phyloP scores from a whole-genome alignment of 305 asterid species.

The Striga hermonthica region DNA sequence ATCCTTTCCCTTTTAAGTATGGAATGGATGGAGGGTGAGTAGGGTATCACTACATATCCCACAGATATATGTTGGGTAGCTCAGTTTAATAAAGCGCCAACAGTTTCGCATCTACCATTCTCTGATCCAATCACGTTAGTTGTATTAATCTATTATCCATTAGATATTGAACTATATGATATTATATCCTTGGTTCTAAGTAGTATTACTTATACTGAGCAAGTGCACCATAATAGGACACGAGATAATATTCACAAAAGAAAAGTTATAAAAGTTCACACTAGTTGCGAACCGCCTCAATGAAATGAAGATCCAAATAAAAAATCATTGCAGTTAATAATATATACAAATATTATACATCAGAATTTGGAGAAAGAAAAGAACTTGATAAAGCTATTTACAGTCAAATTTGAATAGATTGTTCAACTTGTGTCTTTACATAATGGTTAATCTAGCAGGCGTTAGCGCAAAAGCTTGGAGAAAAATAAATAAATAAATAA shows the following conservation, averaged over 20 bases:
- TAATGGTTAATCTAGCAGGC: neutral
- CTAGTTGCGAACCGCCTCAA: neutral
- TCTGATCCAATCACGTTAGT: neutral
- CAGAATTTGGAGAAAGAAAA: too few relatives aligned
- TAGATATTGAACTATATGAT: neutral
- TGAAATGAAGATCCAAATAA: neutral
- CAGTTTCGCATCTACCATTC: slow-evolving; percentile 1
- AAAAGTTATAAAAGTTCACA: neutral
- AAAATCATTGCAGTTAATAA: too few relatives aligned
- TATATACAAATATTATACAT: too few relatives aligned
- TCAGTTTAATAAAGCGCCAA: neutral
- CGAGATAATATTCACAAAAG: neutral
- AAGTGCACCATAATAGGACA: neutral
- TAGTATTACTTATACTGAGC: neutral
- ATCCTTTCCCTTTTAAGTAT: neutral
- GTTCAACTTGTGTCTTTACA: neutral
- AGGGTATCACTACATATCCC: too few relatives aligned
- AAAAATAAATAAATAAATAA: too few relatives aligned
- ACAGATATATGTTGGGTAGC: too few relatives aligned
- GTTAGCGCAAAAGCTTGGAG: slow-evolving; percentile 1
- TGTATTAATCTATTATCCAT: neutral
- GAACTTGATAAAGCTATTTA: too few relatives aligned
- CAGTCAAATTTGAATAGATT: neutral
- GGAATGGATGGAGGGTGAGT: too few relatives aligned
- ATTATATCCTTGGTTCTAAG: neutral